Percentiles rank a stretch among this genome's conserved stretches.
phyloP scores from a whole-genome alignment of 176 grass and related monocot genomes.

The Aegilops umbellulata region DNA sequence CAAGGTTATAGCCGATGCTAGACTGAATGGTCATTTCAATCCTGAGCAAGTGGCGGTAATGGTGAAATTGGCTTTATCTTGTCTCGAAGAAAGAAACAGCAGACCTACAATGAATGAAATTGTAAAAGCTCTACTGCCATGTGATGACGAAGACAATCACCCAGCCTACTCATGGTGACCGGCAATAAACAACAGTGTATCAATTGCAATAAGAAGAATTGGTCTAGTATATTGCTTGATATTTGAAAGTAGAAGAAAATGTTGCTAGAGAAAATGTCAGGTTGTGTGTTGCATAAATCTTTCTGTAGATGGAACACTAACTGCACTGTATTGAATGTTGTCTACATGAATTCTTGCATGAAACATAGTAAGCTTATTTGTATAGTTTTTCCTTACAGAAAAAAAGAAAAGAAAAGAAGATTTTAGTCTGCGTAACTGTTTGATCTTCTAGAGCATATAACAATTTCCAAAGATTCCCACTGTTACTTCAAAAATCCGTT shows the following conservation, averaged over 20 bases:
- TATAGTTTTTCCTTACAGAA: not conserved
- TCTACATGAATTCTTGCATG: not conserved
- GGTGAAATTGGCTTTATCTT: conserved; percentile 35
- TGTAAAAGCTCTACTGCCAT: conserved; percentile 43
- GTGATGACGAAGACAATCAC: conserved; percentile 47
- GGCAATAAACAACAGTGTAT: conserved; percentile 1
- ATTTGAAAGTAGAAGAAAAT: not conserved
- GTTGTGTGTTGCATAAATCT: not conserved
- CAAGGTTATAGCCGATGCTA: conserved; percentile 43
- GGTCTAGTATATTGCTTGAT: not conserved
- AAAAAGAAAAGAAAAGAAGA: not conserved
- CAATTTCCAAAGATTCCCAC: not conserved
- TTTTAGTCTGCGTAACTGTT: not conserved
- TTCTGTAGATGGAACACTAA: conserved; percentile 5
- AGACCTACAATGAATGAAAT: conserved; percentile 65
- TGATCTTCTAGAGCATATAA: not conserved
- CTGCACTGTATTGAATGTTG: not conserved
- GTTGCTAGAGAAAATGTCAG: not conserved
- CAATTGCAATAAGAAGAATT: not conserved
- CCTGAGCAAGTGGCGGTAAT: conserved; percentile 35
- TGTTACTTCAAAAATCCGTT: not conserved
- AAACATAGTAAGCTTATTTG: not conserved
- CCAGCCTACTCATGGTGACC: conserved; percentile 47
- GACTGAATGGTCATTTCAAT: conserved; percentile 40
- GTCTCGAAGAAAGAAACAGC: conserved; percentile 54